Evolutionary conservation across 176 grass and related monocot species (phyloP).

Genomic region (Carex kokanica): DNA sequence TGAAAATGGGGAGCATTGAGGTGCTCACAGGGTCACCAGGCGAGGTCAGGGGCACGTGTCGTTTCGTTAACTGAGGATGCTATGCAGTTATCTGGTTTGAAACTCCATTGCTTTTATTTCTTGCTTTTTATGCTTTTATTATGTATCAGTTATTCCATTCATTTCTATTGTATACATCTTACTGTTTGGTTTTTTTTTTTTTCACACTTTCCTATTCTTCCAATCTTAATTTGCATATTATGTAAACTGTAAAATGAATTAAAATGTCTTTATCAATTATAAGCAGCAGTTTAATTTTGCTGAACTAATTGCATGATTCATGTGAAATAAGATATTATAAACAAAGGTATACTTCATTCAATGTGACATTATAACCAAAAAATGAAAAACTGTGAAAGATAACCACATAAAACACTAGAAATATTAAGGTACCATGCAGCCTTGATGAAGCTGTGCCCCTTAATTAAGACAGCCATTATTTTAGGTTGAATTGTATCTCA

Average conservation of each 20-base stretch:
- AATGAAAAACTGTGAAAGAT: too few species aligned
- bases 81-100: too few species aligned
- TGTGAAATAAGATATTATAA: background rate
- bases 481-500: too few species aligned
- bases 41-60: conserved; percentile 28
- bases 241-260: background rate
- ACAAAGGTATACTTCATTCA: too few species aligned
- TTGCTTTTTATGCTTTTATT: background rate
- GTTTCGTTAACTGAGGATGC: background rate
- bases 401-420: too few species aligned
- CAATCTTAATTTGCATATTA: background rate
- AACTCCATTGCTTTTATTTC: background rate
- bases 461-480: too few species aligned
- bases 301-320: background rate
- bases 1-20: conserved; percentile 37
- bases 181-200: background rate
- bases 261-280: background rate
- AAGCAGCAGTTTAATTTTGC: background rate
- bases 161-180: background rate
- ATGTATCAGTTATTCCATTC: background rate
- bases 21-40: conserved; percentile 25
- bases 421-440: too few species aligned
- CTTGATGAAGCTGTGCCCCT: too few species aligned
- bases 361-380: too few species aligned
- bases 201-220: background rate